Evolutionary conservation across 345 rosid genomes (phyloP), one percentile per base, ranked within the genome.

Genomic region (Viola odorata): DNA sequence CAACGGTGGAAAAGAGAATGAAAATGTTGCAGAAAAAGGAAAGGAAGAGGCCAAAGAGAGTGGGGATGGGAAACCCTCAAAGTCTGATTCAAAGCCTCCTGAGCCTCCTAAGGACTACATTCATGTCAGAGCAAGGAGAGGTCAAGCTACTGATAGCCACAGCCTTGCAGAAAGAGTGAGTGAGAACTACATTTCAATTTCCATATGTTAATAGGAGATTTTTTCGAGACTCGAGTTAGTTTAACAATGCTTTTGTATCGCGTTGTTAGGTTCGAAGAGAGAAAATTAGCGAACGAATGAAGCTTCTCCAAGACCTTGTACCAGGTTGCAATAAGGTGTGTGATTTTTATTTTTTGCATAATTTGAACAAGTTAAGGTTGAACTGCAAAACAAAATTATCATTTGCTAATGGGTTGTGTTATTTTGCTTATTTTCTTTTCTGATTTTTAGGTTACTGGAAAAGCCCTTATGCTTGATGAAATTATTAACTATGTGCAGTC

Each of bases 131-230:
- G 96, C 96, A 6, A 80, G 96, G 70, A 81, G 98, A 63, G 98
- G 98, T 38, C 97, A 92, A 80, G 98, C 98, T 51, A 92, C 98
- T 23, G 98, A 92, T 57, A 89, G 94, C 63, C 98, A 92, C 60
- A 92, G 98, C 61, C 81, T 92, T 16, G 97, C 98, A 40, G 98
- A 92, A 84, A 79, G 98, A 75, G 98, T 91, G 54, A 80, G 83
- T 91, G 54, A 80, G 83, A 68, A 44, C 53, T 55, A 47, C 17
- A 37, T 57, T 0, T 50, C 72, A 11, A 12, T 41, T 62, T 23
- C 32, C 2, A 23, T 23, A 23, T 2, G 32, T 23, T 23, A 23
- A 23, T 23, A 23, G 32, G 32, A 23, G 32, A 23, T 23, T 23
- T 23, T 1, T 23, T 23, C 32, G 32, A 23, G 32, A 38, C 11